These are phyloP conservation scores for Combretum micranthum DNA, from an alignment of 345 rosid genomes.

Conservation along the genomic window DNA sequence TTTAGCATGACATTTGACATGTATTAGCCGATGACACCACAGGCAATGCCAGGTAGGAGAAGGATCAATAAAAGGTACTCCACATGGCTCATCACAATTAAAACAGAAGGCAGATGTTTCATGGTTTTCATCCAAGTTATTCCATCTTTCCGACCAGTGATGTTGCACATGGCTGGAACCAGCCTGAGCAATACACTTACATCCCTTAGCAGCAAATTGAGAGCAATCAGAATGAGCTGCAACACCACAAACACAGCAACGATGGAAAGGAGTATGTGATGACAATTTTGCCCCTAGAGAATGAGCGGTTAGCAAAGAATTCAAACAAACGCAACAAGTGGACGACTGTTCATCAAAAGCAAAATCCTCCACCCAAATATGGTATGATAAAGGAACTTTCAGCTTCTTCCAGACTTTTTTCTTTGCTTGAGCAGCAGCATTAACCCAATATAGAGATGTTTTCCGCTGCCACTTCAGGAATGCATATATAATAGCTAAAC, in stretches of 20 bases:
- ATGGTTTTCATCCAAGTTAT: constrained; percentile 45
- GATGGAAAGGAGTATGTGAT: constrained; percentile 34
- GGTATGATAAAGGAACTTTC: constrained; percentile 51
- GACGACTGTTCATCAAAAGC: constrained; percentile 37
- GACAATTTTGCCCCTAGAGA: constrained; percentile 26
- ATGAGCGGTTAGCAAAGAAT: constrained; percentile 35
- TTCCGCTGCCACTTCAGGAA: constrained; percentile 57
- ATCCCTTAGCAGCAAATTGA: constrained; percentile 48
- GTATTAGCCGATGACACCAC: constrained; percentile 69
- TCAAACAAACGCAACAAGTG: constrained; percentile 55
- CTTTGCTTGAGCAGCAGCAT: constrained; percentile 59
- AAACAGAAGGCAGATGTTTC: constrained; percentile 60
- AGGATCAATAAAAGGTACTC: constrained; percentile 56
- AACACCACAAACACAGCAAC: constrained; percentile 55
- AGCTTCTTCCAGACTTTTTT: constrained; percentile 47
- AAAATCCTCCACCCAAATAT: constrained; percentile 54
- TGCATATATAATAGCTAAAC: constrained; percentile 32
- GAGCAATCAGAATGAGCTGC: constrained; percentile 64
- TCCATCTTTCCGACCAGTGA: constrained; percentile 71
- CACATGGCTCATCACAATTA: constrained; percentile 62
- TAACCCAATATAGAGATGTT: constrained; percentile 44
- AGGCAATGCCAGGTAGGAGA: constrained; percentile 71
- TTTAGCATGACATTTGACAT: constrained; percentile 53
- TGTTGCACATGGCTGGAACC: constrained; percentile 45
- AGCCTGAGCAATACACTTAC: constrained; percentile 61